phyloP scores from a whole-genome alignment of 805 yeast species.

The Myxozyma kluyveri region DNA sequence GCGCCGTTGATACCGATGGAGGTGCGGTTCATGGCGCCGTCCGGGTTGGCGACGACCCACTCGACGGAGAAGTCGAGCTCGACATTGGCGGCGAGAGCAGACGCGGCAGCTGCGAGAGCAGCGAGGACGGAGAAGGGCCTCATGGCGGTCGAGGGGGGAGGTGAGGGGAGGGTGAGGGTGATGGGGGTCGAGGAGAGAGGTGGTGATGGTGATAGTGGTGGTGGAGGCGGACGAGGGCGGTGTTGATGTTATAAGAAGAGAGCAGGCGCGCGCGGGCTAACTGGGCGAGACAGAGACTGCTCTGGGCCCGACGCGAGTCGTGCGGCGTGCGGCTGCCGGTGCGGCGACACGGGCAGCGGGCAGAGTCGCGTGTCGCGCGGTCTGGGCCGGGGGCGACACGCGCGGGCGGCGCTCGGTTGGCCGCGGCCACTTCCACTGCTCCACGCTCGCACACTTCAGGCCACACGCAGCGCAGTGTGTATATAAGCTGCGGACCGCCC shows the following conservation, averaged over 20 bases:
- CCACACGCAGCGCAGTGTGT: no score
- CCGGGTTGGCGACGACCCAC: constrained; percentile 51
- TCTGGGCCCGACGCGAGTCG: background rate
- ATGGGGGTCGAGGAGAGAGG: constrained; percentile 1
- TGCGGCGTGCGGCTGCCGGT: background rate
- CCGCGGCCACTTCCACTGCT: constrained; percentile 1
- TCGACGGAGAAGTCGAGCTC: constrained; percentile 42
- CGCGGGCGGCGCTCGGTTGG: background rate
- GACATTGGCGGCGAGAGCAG: constrained; percentile 32
- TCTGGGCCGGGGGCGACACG: background rate
- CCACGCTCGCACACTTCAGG: background rate
- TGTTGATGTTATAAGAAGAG: no score
- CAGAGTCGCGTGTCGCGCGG: background rate
- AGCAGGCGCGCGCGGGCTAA: background rate
- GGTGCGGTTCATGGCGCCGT: constrained; percentile 49
- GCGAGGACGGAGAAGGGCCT: constrained; percentile 9
- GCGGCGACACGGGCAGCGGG: background rate
- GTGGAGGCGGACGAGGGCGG: background rate
- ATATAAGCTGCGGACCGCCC: no score
- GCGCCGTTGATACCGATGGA: constrained; percentile 64
- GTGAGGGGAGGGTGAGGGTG: constrained; percentile 1
- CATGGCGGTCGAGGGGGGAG: constrained; percentile 1
- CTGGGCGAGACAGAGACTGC: background rate
- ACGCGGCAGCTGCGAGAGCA: constrained; percentile 18
- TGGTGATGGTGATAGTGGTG: background rate